These are phyloP conservation scores for Xylariaceae sp. DNA, from an alignment of 2,329 filamentous ascomycete species.

Conservation along the genomic window DNA sequence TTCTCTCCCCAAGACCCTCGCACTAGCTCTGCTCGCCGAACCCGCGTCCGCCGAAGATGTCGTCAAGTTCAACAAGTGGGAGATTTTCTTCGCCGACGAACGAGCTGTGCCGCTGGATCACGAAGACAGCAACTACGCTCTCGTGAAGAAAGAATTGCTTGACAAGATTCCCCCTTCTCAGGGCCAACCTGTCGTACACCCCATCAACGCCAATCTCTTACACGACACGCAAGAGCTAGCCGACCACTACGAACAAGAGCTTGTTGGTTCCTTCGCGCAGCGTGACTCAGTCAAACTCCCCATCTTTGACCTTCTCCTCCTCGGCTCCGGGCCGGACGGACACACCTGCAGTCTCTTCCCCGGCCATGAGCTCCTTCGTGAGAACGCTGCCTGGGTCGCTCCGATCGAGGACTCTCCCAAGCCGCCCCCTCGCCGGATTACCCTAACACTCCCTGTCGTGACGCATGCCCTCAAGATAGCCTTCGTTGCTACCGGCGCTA, in stretches of 20 bases:
- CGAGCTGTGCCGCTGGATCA: constrained; percentile 88
- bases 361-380: constrained; percentile 76
- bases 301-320: constrained; percentile 87
- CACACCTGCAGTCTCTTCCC: constrained; percentile 98
- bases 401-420: constrained; percentile 92
- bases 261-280: constrained; percentile 80
- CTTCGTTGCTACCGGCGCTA: constrained; percentile 83
- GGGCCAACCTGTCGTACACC: constrained; percentile 65
- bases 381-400: constrained; percentile 86
- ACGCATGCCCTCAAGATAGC: constrained; percentile 79
- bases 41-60: constrained; percentile 51
- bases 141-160: constrained; percentile 81
- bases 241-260: constrained; percentile 83
- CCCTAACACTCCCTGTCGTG: constrained; percentile 84
- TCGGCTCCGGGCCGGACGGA: constrained; percentile 91
- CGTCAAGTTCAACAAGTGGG: constrained; percentile 80
- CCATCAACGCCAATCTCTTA: constrained; percentile 62
- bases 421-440: constrained; percentile 85
- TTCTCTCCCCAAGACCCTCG: constrained; percentile 82
- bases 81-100: constrained; percentile 98
- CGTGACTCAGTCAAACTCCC: constrained; percentile 92
- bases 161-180: constrained; percentile 72
- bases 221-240: constrained; percentile 86
- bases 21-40: constrained; percentile 68
- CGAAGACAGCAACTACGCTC: constrained; percentile 86